A percentile compares a stretch with the other conserved stretches of the same genome.
These are phyloP conservation scores for Fusarium devonianum DNA, from an alignment of 2,329 filamentous ascomycete species.

Conservation along the genomic window DNA sequence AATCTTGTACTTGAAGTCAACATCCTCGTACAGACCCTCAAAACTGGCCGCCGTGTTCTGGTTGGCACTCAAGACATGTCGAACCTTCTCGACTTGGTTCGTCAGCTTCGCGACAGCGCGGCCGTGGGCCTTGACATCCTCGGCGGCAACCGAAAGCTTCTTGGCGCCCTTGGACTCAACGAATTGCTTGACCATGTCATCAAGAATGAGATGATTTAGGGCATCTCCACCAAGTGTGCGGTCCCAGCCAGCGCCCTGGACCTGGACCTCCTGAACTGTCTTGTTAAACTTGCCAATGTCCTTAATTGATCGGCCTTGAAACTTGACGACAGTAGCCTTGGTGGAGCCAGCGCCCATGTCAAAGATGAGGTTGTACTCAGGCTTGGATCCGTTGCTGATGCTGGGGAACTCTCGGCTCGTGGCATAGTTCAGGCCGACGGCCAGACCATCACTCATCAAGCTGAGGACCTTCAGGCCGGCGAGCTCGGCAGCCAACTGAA, in stretches of 20 bases:
- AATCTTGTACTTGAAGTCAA: constrained; percentile 94
- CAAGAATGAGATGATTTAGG: constrained; percentile 85
- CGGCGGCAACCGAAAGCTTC: constrained; percentile 66
- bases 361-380: constrained; percentile 92
- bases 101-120: constrained; percentile 88
- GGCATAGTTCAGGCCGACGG: constrained; percentile 94
- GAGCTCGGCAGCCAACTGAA: constrained; percentile 83
- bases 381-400: constrained; percentile 80
- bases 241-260: constrained; percentile 88
- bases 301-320: constrained; percentile 89
- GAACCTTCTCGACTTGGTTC: constrained; percentile 87
- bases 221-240: constrained; percentile 87
- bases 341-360: constrained; percentile 98
- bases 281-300: constrained; percentile 94
- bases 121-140: constrained; percentile 75
- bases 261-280: constrained; percentile 93
- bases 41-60: constrained; percentile 80
- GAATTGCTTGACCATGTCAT: constrained; percentile 87
- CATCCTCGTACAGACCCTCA: constrained; percentile 88
- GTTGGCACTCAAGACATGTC: constrained; percentile 94
- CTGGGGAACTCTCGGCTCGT: constrained; percentile 89
- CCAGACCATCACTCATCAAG: constrained; percentile 86
- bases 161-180: constrained; percentile 72
- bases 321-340: constrained; percentile 86
- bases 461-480: constrained; percentile 87